Evolutionary conservation across 164 flowering plant species (phyloP), one percentile per base, ranked within the genome.

Genomic region (Kalanchoe fedtschenkoi): DNA sequence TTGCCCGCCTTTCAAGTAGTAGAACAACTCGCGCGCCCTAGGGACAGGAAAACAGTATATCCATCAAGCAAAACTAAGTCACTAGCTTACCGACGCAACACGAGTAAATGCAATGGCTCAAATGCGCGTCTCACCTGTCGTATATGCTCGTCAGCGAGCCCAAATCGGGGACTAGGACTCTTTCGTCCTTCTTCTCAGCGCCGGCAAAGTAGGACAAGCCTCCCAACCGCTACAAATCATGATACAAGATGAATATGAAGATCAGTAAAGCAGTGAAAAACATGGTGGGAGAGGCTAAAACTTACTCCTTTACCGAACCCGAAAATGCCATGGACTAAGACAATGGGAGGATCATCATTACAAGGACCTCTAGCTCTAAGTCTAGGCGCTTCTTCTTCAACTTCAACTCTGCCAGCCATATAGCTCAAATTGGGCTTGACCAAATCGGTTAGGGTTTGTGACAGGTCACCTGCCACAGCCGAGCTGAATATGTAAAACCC

Each of bases 271-370:
- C 22, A 17, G 7, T 30, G 28, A 53, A 6, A 34, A 5, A 14
- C 8, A 33, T 1, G 57, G 33, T 53, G 42, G 37, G 10, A 19
- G 15, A 33, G 24, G 13, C 33, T 32, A 14, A 6, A 0, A 66
- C 81, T 63, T 76, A 92, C 98, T 87, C 96, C 99, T 83, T 93
- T 84, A 22, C 99, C 99, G 73, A 93, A 93, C 39, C 99, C 99
- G 70, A 93, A 93, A 55, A 90, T 88, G n/a, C 99, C 97, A 82
- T 93, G 97, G 60, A 90, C 86, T 60, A 93, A 71, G 5, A 93
- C 97, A 73, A 93, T 91, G 21, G 98, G 97, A 70, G 98, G 89
- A 66, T 86, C 63, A 47, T 64, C 79, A 56, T 72, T 77, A 60
- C 24, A 35, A 65, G 54, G 61, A 42, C 42, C 63, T 6, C 29